Evolutionary conservation across 257 asterid species (phyloP).

Genomic region (Plantago elongata): DNA sequence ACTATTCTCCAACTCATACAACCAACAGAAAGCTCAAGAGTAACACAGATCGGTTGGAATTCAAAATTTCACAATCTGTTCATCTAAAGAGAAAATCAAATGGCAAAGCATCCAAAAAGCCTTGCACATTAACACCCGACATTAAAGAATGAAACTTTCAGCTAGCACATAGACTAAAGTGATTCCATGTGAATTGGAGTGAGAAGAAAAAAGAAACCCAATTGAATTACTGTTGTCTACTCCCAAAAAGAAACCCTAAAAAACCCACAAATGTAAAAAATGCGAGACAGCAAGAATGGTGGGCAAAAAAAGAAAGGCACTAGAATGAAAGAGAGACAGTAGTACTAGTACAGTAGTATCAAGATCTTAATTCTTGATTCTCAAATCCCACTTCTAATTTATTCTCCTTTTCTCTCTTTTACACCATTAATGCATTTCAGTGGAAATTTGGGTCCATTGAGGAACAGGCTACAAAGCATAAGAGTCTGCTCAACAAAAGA

Average conservation of each 20-base stretch:
- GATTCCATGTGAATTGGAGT: constrained; percentile 10
- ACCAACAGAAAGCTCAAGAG: no score
- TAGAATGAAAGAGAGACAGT: neutral
- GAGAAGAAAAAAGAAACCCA: constrained; percentile 22
- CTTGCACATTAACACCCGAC: constrained; percentile 3
- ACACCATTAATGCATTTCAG: constrained; percentile 38
- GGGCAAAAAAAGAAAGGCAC: constrained; percentile 30
- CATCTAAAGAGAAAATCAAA: neutral
- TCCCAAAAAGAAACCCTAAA: constrained; percentile 31
- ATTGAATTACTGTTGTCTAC: constrained; percentile 18
- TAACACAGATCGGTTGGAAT: neutral
- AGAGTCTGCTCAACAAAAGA: constrained; percentile 20
- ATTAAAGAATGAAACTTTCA: neutral
- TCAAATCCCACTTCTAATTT: constrained; percentile 5
- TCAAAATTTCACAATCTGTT: constrained; percentile 7
- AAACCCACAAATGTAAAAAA: constrained; percentile 33
- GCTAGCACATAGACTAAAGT: constrained; percentile 4
- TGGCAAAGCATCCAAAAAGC: neutral
- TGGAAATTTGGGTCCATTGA: constrained; percentile 57
- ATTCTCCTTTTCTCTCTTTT: constrained; percentile 10
- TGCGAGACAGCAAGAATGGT: constrained; percentile 53
- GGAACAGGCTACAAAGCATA: constrained; percentile 36
- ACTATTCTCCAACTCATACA: no score
- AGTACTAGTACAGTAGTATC: neutral
- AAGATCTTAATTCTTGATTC: constrained; percentile 22